Evolutionary conservation across 2,329 filamentous ascomycete genomes (phyloP).

Genomic region (Penicillium sp.): DNA sequence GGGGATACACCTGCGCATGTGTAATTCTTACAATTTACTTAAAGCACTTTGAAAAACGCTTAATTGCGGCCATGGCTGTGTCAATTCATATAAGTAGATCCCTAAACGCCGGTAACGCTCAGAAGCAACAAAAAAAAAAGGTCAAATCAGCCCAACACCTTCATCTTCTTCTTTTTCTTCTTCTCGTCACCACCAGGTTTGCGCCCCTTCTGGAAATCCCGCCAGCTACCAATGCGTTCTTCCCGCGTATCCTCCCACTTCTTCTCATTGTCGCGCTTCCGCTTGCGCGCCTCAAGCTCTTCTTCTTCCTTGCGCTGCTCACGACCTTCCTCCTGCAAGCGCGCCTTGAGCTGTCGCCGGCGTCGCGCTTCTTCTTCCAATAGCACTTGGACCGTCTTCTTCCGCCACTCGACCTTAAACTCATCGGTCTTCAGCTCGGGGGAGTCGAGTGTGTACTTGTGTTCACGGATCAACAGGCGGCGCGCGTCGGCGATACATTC

Average conservation of each 20-base stretch:
- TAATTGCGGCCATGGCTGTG: background rate
- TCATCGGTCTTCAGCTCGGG: constrained; percentile 76
- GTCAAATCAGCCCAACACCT: constrained; percentile 43
- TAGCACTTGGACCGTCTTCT: constrained; percentile 85
- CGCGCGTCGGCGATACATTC: constrained; percentile 95
- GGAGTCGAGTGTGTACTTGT: constrained; percentile 87
- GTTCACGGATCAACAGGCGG: constrained; percentile 88
- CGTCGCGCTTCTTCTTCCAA: constrained; percentile 88
- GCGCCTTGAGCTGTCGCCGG: constrained; percentile 80
- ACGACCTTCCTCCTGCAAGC: constrained; percentile 94
- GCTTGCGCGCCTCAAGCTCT: constrained; percentile 74
- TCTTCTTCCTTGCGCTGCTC: constrained; percentile 83
- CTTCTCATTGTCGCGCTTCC: constrained; percentile 87
- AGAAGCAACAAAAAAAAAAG: background rate
- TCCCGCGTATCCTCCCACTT: constrained; percentile 94
- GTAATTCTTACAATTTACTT: background rate
- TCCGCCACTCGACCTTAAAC: constrained; percentile 81
- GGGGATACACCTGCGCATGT: background rate
- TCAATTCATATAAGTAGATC: background rate
- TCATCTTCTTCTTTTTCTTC: constrained; percentile 61
- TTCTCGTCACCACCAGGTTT: constrained; percentile 53
- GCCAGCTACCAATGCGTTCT: constrained; percentile 88
- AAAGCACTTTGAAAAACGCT: background rate
- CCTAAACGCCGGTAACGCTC: constrained; percentile 4
- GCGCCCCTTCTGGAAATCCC: constrained; percentile 74